Evolutionary conservation across 1,139 yeast species (phyloP), one percentile per base, ranked within the genome.

Genomic region (Taphrina communis): DNA sequence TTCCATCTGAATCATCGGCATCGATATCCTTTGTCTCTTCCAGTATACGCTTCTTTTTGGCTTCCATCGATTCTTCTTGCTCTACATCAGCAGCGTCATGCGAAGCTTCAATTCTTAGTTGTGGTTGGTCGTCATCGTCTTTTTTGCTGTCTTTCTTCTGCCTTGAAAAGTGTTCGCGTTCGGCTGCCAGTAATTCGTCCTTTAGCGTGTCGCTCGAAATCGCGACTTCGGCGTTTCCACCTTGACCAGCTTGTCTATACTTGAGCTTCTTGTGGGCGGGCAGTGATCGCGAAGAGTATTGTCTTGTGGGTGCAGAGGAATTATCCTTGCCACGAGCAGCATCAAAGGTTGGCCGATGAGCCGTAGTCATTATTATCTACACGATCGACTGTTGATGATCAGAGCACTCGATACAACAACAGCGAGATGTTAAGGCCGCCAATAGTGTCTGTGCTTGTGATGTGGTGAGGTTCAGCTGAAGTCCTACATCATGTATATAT

Each of bases 221-320:
- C n/a, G 57, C 38, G 58, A 70, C 46, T 25, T 68, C 70, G 53
- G 71, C 55, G 35, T 51, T 72, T 39, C 77, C 77, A 41, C 76
- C 77, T 69, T 78, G 78, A 12, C 78, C 80, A 59, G 80, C 82
- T 51, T 78, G 78, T 73, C 95, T 68, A 60, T 67, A 83, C 76
- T 93, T 93, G 70, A 93, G 78, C 74, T 81, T 81, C 9, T 84
- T 84, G 73, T 92, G 96, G 12, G 89, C 91, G 0, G 94, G 89
- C 19, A 89, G 80, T 14, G 85, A 80, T 65, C 96, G 80, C 1
- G 91, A 83, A 77, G 91, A 97, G 88, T 89, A 55, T 84, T 77
- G 17, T 79, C 82, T 36, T 68, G 79, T 69, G 58, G 83, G 76
- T 50, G 81, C 78, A 69, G 77, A 75, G 5, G 60, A 46, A 66